Percentiles rank a stretch among this genome's conserved stretches.
phyloP scores from a whole-genome alignment of 768 basidiomycete species.

The Suillus tomentosus region DNA sequence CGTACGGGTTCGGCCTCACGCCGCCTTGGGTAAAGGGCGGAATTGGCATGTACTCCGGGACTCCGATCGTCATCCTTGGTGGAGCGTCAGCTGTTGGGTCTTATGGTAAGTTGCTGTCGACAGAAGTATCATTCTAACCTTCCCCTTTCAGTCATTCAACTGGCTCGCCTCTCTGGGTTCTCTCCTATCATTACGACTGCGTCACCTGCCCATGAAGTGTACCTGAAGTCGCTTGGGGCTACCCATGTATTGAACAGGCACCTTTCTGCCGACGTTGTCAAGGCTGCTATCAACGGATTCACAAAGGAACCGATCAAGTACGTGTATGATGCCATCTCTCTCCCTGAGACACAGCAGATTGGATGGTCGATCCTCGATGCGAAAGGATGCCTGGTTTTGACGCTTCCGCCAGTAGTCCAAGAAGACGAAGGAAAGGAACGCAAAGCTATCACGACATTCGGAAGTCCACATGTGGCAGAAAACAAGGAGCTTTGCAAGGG shows the following conservation, averaged over 20 bases:
- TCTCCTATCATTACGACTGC: slow-evolving; percentile 44
- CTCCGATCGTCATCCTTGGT: slow-evolving; percentile 50
- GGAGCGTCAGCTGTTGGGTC: slow-evolving; percentile 52
- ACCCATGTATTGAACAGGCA: slow-evolving; percentile 42
- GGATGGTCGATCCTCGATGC: slow-evolving; percentile 35
- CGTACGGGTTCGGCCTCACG: slow-evolving; percentile 41
- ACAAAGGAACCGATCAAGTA: slow-evolving; percentile 21
- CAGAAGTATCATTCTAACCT: neutral
- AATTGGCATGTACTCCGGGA: slow-evolving; percentile 39
- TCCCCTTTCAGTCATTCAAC: slow-evolving; percentile 36
- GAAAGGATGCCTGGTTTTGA: slow-evolving; percentile 36
- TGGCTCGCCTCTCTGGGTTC: slow-evolving; percentile 43
- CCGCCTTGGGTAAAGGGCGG: slow-evolving; percentile 38
- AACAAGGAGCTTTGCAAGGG: slow-evolving; percentile 22
- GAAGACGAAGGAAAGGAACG: slow-evolving; percentile 27
- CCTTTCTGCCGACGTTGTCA: slow-evolving; percentile 18
- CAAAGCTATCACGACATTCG: slow-evolving; percentile 24
- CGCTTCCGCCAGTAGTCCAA: slow-evolving; percentile 24
- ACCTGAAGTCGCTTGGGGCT: slow-evolving; percentile 40
- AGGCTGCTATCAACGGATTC: slow-evolving; percentile 28
- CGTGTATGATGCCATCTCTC: slow-evolving; percentile 36
- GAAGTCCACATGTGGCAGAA: slow-evolving; percentile 22
- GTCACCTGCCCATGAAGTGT: slow-evolving; percentile 30
- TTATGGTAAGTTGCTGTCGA: slow-evolving; percentile 37
- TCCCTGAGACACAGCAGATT: slow-evolving; percentile 35